Evolutionary conservation across 352 stramenopile genomes (phyloP), one percentile per base, ranked within the genome.

Genomic region (Phytophthora nicotianae): DNA sequence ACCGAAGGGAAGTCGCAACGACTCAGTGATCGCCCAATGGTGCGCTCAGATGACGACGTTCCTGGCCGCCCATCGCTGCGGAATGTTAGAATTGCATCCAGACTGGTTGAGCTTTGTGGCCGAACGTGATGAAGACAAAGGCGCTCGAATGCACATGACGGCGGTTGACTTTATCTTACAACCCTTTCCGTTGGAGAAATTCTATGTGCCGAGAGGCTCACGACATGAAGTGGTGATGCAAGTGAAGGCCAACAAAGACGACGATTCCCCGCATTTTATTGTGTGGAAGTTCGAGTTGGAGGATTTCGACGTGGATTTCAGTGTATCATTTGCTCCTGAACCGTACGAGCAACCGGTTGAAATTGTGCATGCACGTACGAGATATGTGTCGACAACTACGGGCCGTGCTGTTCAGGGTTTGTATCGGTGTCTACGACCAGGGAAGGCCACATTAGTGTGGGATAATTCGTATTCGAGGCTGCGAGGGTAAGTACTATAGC

Each of bases 261-360:
- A 58, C 4, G 17, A 64, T 1, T 16, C 26, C 0, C 63, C 70
- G 9, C 85, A 90, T 32, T 90, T 86, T 56, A 66, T 94, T 47
- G 81, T 92, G 21, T 95, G 86, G 86, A 88, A 88, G 47, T 95
- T 95, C 51, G 86, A 93, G 46, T 46, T 91, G 4, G 83, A 93
- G 46, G 86, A 93, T 62, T 82, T 88, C 52, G 83, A 95, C 54
- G 79, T 95, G 37, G 83, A 92, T 29, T 91, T 95, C 37, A 85
- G 66, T 21, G 80, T 91, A 11, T 67, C 75, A 16, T 95, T 90
- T 69, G 48, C 69, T 5, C 72, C 72, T 0, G 52, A 80, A 19
- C 65, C 68, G 50, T 62, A 73, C n/a, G 46, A 63, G 20, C 75
- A 86, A n/a, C 71, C 76, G 6, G 52, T 79, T 10, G 73, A 86